Conservation (phyloP, 331 rosid species). For the Malus hybrid region DNA sequence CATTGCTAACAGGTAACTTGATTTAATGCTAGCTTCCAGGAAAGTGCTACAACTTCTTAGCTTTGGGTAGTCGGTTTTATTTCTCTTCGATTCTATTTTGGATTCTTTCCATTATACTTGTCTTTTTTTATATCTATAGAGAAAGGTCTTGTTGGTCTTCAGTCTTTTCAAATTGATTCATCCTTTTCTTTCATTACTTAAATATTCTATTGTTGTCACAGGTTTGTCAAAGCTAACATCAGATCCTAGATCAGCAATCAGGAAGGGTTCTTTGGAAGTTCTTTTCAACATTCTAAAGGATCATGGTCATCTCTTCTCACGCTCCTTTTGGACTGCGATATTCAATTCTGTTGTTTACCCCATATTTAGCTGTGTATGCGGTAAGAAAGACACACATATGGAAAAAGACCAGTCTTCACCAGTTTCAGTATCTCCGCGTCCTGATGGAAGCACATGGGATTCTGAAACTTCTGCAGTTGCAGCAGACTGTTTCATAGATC, state of each 20-base stretch:
- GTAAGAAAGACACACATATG: conserved; percentile 37
- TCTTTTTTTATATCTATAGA: not conserved
- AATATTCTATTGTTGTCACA: conserved; percentile 24
- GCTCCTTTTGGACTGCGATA: conserved; percentile 69
- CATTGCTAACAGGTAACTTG: conserved; percentile 77
- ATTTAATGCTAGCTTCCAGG: conserved; percentile 11
- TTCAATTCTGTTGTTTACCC: conserved; percentile 71
- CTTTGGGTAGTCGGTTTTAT: not conserved
- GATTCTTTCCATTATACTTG: not conserved
- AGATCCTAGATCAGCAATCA: conserved; percentile 87
- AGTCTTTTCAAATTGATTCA: not conserved
- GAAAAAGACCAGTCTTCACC: conserved; percentile 34
- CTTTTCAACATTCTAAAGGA: conserved; percentile 92
- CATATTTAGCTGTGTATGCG: conserved; percentile 42
- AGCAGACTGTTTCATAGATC: conserved; percentile 74
- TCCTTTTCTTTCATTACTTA: conserved; percentile 13
- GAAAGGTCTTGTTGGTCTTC: not conserved
- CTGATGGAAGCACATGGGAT: conserved; percentile 80
- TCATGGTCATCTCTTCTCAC: conserved; percentile 93
- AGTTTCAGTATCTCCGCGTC: conserved; percentile 31
- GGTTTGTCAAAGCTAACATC: conserved; percentile 90
- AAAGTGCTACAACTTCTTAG: not conserved
- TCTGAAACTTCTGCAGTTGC: conserved; percentile 82
- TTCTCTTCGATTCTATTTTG: not conserved
- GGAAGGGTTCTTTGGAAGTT: conserved; percentile 97